A percentile compares a stretch with the other conserved stretches of the same genome.
phyloP scores from a whole-genome alignment of 2,329 filamentous ascomycete species.

The Diaporthe citri region DNA sequence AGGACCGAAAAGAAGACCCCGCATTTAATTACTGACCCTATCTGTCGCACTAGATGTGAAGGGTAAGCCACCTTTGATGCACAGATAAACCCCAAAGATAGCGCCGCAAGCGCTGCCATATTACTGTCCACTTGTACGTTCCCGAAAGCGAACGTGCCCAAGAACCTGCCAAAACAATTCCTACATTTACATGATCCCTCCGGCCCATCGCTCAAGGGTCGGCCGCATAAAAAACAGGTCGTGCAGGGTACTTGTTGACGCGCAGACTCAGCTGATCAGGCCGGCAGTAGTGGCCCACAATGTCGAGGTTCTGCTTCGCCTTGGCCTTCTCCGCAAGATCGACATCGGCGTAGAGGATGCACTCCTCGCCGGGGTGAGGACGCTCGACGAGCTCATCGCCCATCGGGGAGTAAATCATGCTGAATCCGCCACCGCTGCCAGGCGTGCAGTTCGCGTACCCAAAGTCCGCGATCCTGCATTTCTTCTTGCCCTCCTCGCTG shows the following conservation, averaged over 20 bases:
- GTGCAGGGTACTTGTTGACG: conserved; percentile 48
- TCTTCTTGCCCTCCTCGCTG: conserved; percentile 41
- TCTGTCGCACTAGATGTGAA: neutral
- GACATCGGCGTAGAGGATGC: conserved; percentile 64
- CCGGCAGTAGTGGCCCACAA: conserved; percentile 53
- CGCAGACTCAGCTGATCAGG: conserved; percentile 56
- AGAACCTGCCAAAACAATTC: neutral
- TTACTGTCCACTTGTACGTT: too few relatives aligned
- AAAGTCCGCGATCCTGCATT: neutral
- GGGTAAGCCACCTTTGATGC: neutral
- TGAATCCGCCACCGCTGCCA: conserved; percentile 62
- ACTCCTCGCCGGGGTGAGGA: conserved; percentile 56
- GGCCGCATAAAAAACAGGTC: conserved; percentile 8
- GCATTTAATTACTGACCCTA: conserved; percentile 7
- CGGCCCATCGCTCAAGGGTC: neutral
- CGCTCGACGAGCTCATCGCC: conserved; percentile 51
- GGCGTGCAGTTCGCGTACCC: conserved; percentile 42
- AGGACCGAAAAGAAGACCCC: neutral
- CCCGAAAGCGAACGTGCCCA: neutral
- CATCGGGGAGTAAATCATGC: conserved; percentile 65
- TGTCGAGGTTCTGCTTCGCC: conserved; percentile 55
- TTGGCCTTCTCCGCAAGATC: conserved; percentile 59
- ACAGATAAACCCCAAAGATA: conserved; percentile 1
- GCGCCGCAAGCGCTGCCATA: neutral
- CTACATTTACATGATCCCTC: neutral